Evolutionary conservation across 441 rosid species (phyloP), one percentile per base, ranked within the genome.

Genomic region (Eruca vesicaria): DNA sequence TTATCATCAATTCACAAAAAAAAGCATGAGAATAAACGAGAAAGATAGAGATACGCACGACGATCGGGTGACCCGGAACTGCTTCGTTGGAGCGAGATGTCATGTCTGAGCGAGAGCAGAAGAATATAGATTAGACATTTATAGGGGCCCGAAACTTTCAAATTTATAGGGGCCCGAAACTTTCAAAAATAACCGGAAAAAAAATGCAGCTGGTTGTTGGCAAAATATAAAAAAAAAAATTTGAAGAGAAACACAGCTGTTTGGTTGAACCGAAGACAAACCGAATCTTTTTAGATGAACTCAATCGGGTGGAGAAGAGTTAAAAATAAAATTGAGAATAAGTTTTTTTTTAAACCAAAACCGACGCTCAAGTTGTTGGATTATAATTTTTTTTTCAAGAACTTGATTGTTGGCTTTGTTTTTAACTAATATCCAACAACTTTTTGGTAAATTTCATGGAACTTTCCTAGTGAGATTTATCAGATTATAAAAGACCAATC

Each of bases 71-170:
- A 31, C 57, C 11, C 8, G 63, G 56, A 21, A 15, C 28, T 6
- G 41, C n/a, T 56, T 55, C 29, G 57, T 63, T 41, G 56, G 78
- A 45, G 74, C 4, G 9, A 63, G 75, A 68, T 68, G 78, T 43
- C 81, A 73, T 78, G 71, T 78, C 71, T 28, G 70, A 63, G 67
- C 50, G 28, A 41, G 69, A 26, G 23, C 28, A n/a, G 4, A 23
- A 63, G 52, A n/a, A 36, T 4, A 29, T 7, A 9, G 29, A 36
- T 15, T n/a, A 23, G 0, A 1, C 15, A 72, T 62, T 61, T 72
- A 60, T 71, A 57, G 33, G 31, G 60, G 9, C 9, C 58, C 20
- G 6, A 48, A 15, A 48, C 20, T 48, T 48, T 48, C 26, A 3
- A 1, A 72, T 62, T 61, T 72, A n/a, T n/a, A n/a, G 3, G 29